These are phyloP conservation scores for Spinacia oleracea DNA, from an alignment of 179 eudicot genomes.

Conservation along the genomic window DNA sequence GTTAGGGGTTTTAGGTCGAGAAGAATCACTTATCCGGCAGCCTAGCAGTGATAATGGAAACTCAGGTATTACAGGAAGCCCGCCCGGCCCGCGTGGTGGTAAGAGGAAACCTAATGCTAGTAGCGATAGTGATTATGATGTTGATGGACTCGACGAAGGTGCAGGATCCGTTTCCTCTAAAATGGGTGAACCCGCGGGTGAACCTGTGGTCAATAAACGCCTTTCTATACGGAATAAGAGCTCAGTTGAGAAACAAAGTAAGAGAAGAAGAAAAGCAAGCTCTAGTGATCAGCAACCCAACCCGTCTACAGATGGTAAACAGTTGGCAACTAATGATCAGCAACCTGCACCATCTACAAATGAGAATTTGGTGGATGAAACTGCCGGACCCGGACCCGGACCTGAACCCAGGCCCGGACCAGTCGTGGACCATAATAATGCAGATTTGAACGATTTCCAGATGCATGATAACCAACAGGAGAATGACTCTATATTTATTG, in stretches of 20 bases:
- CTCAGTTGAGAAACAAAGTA: conserved; percentile 33
- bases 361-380: conserved; percentile 35
- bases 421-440: conserved; percentile 34
- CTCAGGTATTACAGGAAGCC: conserved; percentile 58
- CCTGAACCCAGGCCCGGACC: conserved; percentile 31
- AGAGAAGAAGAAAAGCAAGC: conserved; percentile 43
- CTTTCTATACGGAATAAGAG: conserved; percentile 33
- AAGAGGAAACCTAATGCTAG: conserved; percentile 56
- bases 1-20: conserved; percentile 67
- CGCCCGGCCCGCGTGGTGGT: conserved; percentile 36
- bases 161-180: conserved; percentile 69
- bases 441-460: conserved; percentile 27
- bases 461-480: conserved; percentile 37
- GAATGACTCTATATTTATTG: conserved; percentile 24
- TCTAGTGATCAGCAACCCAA: conserved; percentile 30
- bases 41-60: conserved; percentile 61
- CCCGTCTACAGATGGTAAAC: conserved; percentile 29
- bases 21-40: conserved; percentile 55
- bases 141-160: conserved; percentile 63
- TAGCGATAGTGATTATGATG: conserved; percentile 81
- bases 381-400: conserved; percentile 10
- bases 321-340: conserved; percentile 5
- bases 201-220: conserved; percentile 11
- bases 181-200: conserved; percentile 37
- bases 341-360: conserved; percentile 29